These are phyloP conservation scores for Nissolia schottii DNA, from an alignment of 306 rosid species.

Conservation along the genomic window DNA sequence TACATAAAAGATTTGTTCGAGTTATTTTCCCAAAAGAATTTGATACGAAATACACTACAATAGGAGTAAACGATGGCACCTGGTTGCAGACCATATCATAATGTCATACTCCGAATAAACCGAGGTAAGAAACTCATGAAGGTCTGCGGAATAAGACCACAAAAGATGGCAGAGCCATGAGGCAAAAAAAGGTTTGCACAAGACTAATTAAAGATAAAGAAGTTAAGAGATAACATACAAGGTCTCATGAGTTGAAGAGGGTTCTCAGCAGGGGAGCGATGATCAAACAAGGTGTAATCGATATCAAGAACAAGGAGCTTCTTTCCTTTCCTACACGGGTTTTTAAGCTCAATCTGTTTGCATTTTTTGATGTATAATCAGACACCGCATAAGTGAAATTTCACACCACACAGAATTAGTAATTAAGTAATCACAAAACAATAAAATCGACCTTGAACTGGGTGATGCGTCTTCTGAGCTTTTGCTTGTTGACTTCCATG, in stretches of 20 bases:
- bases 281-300: slow-evolving; percentile 95
- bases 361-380: background rate
- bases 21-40: background rate
- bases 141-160: slow-evolving; percentile 49
- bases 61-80: slow-evolving; percentile 45
- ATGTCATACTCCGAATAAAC: slow-evolving; percentile 85
- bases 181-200: background rate
- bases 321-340: slow-evolving; percentile 88
- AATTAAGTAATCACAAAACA: background rate
- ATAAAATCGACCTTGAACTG: slow-evolving; percentile 45
- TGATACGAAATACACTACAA: background rate
- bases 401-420: too few species aligned
- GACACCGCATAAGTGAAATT: background rate
- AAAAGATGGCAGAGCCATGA: background rate
- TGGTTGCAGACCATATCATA: slow-evolving; percentile 99
- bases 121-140: slow-evolving; percentile 90
- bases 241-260: slow-evolving; percentile 96
- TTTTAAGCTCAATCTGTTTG: slow-evolving; percentile 57
- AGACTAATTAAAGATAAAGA: background rate
- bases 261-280: slow-evolving; percentile 92
- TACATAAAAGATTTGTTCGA: background rate
- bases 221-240: slow-evolving; percentile 33
- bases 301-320: slow-evolving; percentile 94
- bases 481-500: slow-evolving; percentile 63
- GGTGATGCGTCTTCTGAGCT: slow-evolving; percentile 57